These are phyloP conservation scores for Dichomitus squalens DNA, from an alignment of 1,284 basidiomycete species.

Conservation along the genomic window DNA sequence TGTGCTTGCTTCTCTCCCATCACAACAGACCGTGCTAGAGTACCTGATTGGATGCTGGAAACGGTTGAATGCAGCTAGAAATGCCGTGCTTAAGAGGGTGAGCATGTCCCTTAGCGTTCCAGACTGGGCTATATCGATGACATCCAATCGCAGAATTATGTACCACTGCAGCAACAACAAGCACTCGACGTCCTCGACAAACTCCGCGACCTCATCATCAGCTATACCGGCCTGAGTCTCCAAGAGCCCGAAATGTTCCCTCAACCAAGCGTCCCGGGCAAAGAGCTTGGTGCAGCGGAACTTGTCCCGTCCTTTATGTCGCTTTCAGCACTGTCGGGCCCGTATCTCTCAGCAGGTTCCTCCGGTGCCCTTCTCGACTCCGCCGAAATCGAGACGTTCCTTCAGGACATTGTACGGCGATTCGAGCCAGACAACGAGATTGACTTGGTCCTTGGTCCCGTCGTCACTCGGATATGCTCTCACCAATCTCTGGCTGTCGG, in stretches of 20 bases:
- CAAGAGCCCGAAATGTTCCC: slow-evolving; percentile 96
- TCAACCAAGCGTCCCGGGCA: slow-evolving; percentile 76
- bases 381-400: slow-evolving; percentile 68
- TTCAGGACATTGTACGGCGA: slow-evolving; percentile 70
- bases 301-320: slow-evolving; percentile 78
- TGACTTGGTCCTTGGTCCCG: slow-evolving; percentile 47
- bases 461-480: slow-evolving; percentile 59
- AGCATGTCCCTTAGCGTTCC: slow-evolving; percentile 10
- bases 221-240: slow-evolving; percentile 88
- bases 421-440: slow-evolving; percentile 57
- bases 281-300: slow-evolving; percentile 74
- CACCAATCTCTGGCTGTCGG: slow-evolving; percentile 70
- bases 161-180: slow-evolving; percentile 60
- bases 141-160: slow-evolving; percentile 50
- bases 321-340: slow-evolving; percentile 62
- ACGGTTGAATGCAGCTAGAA: slow-evolving; percentile 64
- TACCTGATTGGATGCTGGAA: slow-evolving; percentile 94
- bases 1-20: slow-evolving; percentile 78
- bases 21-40: slow-evolving; percentile 85
- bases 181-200: slow-evolving; percentile 72
- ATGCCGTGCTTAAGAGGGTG: slow-evolving; percentile 65
- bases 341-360: slow-evolving; percentile 53
- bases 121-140: background rate
- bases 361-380: slow-evolving; percentile 44
- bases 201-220: slow-evolving; percentile 80